Evolutionary conservation across 1,284 basidiomycete species (phyloP), one percentile per base, ranked within the genome.

Genomic region (Ganoderma multipileum): DNA sequence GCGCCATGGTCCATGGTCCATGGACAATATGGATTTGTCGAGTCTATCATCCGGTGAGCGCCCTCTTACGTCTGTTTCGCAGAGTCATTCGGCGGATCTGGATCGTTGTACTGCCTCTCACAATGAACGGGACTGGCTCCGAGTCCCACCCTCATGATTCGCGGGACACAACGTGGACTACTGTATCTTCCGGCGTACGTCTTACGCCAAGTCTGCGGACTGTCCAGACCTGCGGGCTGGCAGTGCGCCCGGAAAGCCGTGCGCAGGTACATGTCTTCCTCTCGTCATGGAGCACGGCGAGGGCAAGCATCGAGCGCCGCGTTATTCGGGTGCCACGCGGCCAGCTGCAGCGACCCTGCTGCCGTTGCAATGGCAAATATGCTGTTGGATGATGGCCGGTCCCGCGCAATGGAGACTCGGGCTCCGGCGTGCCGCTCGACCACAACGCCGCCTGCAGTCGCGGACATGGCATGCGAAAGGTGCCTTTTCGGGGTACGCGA

Each of bases 271-370:
- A 20, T 38, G 55, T 63, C 61, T 63, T 28, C 61, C 61, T 63
- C 50, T 63, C 44, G 26, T 33, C 61, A 54, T 36, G 36, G 28
- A 54, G 47, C 47, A n/a, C 61, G 42, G 44, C n/a, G 30, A 33
- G 47, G 20, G 33, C 61, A 38, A 12, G 20, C 50, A 52, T 54
- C 61, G 44, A 39, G 38, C 61, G 61, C 61, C 50, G 61, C 20
- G 44, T 16, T 63, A 38, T 16, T 54, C 11, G 61, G 61, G 47
- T 38, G 20, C n/a, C 50, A n/a, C n/a, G 20, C 52, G 61, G 28
- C 47, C 11, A 7, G 20, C 30, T 38, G 33, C 55, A 57, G 33
- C 55, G 55, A 50, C 33, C 55, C 28, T 58, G 55, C 33, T 28
- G 55, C 6, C 30, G 20, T 57, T 18, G 33, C 55, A 50, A 14